Percentiles rank a stretch among this genome's conserved stretches.
phyloP scores from a whole-genome alignment of 2,329 filamentous ascomycete genomes.

The Didymella lethalis region DNA sequence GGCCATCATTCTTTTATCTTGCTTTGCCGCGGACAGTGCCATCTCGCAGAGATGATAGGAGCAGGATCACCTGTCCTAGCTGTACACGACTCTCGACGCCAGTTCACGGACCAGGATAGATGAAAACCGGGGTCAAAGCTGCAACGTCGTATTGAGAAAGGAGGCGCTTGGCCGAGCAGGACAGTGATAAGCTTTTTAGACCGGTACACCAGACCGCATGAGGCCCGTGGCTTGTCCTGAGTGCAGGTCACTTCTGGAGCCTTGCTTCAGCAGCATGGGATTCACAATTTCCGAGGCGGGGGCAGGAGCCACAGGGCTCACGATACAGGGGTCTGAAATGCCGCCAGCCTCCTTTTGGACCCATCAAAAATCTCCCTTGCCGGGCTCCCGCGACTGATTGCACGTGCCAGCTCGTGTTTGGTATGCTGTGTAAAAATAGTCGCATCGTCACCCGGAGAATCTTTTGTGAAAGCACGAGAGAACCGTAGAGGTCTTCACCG shows the following conservation, averaged over 20 bases:
- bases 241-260: slow-evolving; percentile 3
- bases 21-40: background rate
- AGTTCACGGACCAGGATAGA: slow-evolving; percentile 10
- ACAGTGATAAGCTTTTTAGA: slow-evolving; percentile 17
- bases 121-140: slow-evolving; percentile 17
- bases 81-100: slow-evolving; percentile 13
- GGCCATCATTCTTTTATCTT: slow-evolving; percentile 19
- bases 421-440: slow-evolving; percentile 17
- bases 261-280: slow-evolving; percentile 18
- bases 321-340: slow-evolving; percentile 1
- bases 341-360: slow-evolving; percentile 16
- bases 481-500: slow-evolving; percentile 1
- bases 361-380: slow-evolving; percentile 20
- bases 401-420: slow-evolving; percentile 11
- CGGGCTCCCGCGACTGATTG: slow-evolving; percentile 6
- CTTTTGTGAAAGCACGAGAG: slow-evolving; percentile 4
- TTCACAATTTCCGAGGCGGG: slow-evolving; percentile 19
- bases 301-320: slow-evolving; percentile 5
- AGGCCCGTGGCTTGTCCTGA: slow-evolving; percentile 11
- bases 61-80: slow-evolving; percentile 11
- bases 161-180: slow-evolving; percentile 15
- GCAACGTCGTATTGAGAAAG: slow-evolving; percentile 18
- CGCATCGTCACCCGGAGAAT: background rate
- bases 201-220: slow-evolving; percentile 8
- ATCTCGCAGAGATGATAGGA: slow-evolving; percentile 10